Percentiles rank a stretch among this genome's conserved stretches.
phyloP scores from a whole-genome alignment of 2,329 filamentous ascomycete genomes.

The Colletotrichum costaricense region DNA sequence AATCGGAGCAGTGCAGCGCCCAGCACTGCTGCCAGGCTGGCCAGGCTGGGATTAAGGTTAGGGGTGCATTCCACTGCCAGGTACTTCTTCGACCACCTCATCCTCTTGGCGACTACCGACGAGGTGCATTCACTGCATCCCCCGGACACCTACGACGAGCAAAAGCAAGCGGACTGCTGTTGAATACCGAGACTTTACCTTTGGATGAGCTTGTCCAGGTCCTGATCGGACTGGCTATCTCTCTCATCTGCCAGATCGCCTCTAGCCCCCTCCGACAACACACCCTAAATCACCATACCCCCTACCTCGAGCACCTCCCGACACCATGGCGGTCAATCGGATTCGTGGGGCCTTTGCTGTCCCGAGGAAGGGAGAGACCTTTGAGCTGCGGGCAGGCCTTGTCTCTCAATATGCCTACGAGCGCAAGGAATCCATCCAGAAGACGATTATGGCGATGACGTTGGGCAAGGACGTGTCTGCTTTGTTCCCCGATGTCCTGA shows the following conservation, averaged over 20 bases:
- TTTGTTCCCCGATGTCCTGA: constrained; percentile 95
- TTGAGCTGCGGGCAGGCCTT: constrained; percentile 93
- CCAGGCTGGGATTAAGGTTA: constrained; percentile 34
- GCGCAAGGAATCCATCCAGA: constrained; percentile 98
- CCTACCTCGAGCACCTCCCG: constrained; percentile 40
- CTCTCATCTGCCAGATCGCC: constrained; percentile 12
- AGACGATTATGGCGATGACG: constrained; percentile 99
- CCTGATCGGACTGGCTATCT: constrained; percentile 32
- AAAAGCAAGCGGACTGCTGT: constrained; percentile 13
- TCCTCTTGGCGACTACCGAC: constrained; percentile 32
- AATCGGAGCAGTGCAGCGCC: constrained; percentile 8
- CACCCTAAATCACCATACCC: constrained; percentile 37
- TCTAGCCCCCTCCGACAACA: not conserved
- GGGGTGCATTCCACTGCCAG: constrained; percentile 29
- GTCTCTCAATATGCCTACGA: constrained; percentile 99
- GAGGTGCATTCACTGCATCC: constrained; percentile 22
- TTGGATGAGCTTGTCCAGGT: constrained; percentile 33
- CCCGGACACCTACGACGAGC: constrained; percentile 1
- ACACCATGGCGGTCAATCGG: constrained; percentile 91
- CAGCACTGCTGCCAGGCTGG: constrained; percentile 29
- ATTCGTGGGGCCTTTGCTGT: constrained; percentile 93
- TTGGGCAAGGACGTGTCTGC: constrained; percentile 98
- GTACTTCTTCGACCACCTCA: constrained; percentile 35
- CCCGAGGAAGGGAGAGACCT: constrained; percentile 97
- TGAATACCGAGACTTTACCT: not conserved